Conservation (phyloP, 179 eudicot species). For the Vitellaria paradoxa region DNA sequence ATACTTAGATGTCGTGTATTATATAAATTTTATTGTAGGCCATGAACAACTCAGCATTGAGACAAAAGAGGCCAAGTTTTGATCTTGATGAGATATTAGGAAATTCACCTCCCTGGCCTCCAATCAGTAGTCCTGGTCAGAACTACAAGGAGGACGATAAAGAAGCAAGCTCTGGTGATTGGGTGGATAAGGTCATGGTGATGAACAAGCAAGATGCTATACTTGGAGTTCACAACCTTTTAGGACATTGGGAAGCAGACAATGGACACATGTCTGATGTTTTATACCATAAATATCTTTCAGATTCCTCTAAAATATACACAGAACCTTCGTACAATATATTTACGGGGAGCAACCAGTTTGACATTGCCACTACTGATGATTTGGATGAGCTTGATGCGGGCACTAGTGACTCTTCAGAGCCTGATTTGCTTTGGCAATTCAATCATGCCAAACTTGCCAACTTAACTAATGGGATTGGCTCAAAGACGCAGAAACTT, state of each 20-base stretch:
- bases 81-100: conserved; percentile 84
- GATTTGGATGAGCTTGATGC: conserved; percentile 90
- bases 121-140: conserved; percentile 50
- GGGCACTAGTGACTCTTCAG: conserved; percentile 94
- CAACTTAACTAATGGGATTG: conserved; percentile 46
- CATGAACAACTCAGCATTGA: conserved; percentile 37
- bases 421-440: conserved; percentile 95
- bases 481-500: conserved; percentile 45
- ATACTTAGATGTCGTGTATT: not conserved
- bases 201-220: conserved; percentile 67
- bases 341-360: conserved; percentile 50
- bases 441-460: conserved; percentile 70
- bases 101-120: conserved; percentile 96
- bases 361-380: conserved; percentile 55
- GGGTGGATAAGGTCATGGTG: conserved; percentile 97
- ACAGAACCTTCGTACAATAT: conserved; percentile 56
- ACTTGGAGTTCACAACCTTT: conserved; percentile 39
- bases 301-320: conserved; percentile 50
- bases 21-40: conserved; percentile 37
- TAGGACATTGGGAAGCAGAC: conserved; percentile 53
- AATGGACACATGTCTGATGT: conserved; percentile 50
- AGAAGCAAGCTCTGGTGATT: conserved; percentile 71
- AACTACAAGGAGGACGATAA: conserved; percentile 57
- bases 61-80: conserved; percentile 70
- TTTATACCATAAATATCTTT: conserved; percentile 60